Evolutionary conservation across 257 asterid species (phyloP).

Genomic region (Primulina huaijiensis): DNA sequence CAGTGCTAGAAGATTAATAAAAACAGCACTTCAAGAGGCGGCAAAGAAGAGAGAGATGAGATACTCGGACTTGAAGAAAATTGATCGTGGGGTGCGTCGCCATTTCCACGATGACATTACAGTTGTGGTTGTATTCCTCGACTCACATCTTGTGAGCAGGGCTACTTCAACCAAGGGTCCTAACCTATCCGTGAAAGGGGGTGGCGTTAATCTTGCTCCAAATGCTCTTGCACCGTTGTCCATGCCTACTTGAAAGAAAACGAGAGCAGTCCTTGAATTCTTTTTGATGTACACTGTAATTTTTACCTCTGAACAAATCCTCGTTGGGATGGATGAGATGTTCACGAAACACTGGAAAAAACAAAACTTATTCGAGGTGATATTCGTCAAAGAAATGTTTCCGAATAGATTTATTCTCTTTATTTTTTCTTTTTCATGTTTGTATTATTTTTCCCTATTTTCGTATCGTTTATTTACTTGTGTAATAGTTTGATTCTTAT

Average conservation of each 20-base stretch:
- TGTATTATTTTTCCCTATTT: conserved; percentile 6
- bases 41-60: conserved; percentile 95
- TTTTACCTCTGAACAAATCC: conserved; percentile 39
- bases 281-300: conserved; percentile 53
- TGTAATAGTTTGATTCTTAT: conserved; percentile 18
- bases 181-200: conserved; percentile 64
- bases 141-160: conserved; percentile 64
- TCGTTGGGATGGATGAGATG: conserved; percentile 35
- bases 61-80: conserved; percentile 84
- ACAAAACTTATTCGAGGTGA: conserved; percentile 22
- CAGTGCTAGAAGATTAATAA: conserved; percentile 74
- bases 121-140: conserved; percentile 66
- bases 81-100: conserved; percentile 79
- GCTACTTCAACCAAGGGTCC: conserved; percentile 54
- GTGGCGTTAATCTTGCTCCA: conserved; percentile 47
- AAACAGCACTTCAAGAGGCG: conserved; percentile 76
- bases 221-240: conserved; percentile 51
- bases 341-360: conserved; percentile 32
- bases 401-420: conserved; percentile 18
- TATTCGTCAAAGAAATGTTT: conserved; percentile 23
- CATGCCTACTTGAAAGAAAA: conserved; percentile 24
- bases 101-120: conserved; percentile 94
- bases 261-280: conserved; percentile 42
- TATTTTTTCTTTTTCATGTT: conserved; percentile 12
- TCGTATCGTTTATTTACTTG: conserved; percentile 16